These are phyloP conservation scores for Botrytis tulipae DNA, from an alignment of 2,329 filamentous ascomycete species.

Conservation along the genomic window DNA sequence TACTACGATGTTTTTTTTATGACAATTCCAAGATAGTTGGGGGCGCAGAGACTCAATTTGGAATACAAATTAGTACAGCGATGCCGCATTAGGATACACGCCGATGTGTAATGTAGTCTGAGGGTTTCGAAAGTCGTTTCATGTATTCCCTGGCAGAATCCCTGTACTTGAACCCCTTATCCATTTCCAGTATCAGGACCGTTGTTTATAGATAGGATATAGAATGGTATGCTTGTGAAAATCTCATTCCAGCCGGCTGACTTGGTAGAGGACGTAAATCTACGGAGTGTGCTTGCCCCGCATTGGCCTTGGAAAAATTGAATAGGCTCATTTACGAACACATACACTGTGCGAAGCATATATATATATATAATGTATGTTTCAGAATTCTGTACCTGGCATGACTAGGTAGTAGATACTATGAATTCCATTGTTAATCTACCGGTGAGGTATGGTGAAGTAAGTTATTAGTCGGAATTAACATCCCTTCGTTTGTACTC, in stretches of 20 bases:
- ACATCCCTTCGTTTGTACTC: neutral
- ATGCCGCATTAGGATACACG: neutral
- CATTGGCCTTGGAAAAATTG: neutral
- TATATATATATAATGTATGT: neutral
- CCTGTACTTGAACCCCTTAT: neutral
- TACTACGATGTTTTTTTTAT: neutral
- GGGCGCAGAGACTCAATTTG: neutral
- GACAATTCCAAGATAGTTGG: neutral
- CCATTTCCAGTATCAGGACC: neutral
- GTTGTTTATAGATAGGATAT: constrained; percentile 7
- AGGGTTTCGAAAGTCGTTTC: constrained; percentile 9
- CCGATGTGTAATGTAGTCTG: neutral
- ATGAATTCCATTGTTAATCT: neutral
- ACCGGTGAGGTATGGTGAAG: neutral
- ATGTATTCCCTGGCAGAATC: neutral
- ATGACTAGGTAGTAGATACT: neutral
- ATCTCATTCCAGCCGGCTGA: neutral
- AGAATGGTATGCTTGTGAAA: neutral
- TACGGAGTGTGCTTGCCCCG: neutral
- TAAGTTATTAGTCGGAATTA: neutral
- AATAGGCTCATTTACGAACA: neutral
- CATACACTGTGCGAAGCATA: neutral
- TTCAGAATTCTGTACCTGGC: neutral
- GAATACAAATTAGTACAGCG: neutral
- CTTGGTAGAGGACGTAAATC: neutral